phyloP scores from a whole-genome alignment of 164 flowering plant genomes.

The Euptelea pleiosperma region DNA sequence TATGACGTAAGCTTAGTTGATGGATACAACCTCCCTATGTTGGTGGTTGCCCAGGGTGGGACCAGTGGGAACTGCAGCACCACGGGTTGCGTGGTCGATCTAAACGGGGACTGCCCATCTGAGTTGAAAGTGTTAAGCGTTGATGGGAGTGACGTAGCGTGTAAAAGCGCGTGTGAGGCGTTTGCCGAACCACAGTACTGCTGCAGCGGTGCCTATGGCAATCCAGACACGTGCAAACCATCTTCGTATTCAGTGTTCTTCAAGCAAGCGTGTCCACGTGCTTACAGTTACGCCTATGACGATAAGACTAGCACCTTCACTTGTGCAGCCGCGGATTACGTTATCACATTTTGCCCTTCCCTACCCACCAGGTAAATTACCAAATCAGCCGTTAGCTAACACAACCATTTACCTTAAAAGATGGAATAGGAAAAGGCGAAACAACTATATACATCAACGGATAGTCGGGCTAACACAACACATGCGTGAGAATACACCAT shows the following conservation, averaged over 20 bases:
- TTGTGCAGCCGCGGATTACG: conserved; percentile 62
- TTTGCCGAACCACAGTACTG: conserved; percentile 64
- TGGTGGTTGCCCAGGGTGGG: conserved; percentile 58
- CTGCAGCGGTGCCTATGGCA: conserved; percentile 66
- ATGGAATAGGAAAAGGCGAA: too few relatives aligned
- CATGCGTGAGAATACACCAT: too few relatives aligned
- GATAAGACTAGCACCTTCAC: conserved; percentile 82
- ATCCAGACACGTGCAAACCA: conserved; percentile 71
- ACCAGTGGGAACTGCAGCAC: conserved; percentile 53
- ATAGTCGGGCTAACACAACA: too few relatives aligned
- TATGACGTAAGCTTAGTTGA: conserved; percentile 91
- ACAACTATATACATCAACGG: too few relatives aligned
- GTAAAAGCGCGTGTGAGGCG: conserved; percentile 90
- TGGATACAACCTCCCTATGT: conserved; percentile 77
- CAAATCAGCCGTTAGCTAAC: too few relatives aligned
- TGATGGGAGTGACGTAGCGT: conserved; percentile 46
- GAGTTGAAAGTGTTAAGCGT: conserved; percentile 43
- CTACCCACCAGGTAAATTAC: conserved; percentile 53
- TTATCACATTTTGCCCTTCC: conserved; percentile 83
- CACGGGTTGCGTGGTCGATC: conserved; percentile 68
- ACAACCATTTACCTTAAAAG: too few relatives aligned
- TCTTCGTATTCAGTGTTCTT: conserved; percentile 55
- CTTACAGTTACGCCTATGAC: conserved; percentile 94
- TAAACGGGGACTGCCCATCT: conserved; percentile 67
- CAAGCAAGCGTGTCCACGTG: conserved; percentile 77